Evolutionary conservation across 495 filamentous ascomycete species (phyloP).

Genomic region (Parathielavia appendiculata): DNA sequence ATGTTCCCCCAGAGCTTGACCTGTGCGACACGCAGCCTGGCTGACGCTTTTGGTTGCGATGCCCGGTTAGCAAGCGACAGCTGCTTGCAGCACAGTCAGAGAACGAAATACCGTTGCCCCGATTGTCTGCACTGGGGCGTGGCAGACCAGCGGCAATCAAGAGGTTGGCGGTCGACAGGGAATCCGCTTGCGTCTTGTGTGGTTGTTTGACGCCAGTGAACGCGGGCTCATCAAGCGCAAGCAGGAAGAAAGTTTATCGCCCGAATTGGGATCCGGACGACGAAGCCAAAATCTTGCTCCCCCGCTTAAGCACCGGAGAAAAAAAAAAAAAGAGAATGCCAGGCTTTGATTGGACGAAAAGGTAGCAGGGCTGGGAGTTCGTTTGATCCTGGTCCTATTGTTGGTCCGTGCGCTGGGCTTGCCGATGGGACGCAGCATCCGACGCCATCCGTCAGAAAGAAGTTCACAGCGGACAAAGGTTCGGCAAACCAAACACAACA

Average conservation of each 20-base stretch:
- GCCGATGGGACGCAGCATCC: no score
- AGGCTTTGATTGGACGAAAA: no score
- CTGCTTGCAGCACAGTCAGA: not conserved
- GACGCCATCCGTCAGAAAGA: no score
- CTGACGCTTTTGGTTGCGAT: conserved; percentile 22
- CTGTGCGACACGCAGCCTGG: conserved; percentile 24
- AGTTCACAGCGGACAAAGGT: no score
- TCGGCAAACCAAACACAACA: no score
- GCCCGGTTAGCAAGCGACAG: not conserved
- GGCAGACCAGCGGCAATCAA: conserved; percentile 11
- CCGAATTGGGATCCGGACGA: not conserved
- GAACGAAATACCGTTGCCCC: not conserved
- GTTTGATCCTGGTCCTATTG: no score
- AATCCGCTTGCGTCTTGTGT: conserved; percentile 1
- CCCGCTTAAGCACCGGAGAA: not conserved
- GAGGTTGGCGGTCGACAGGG: conserved; percentile 5
- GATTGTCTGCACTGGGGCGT: not conserved
- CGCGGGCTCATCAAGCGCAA: conserved; percentile 16
- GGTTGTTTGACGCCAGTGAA: conserved; percentile 14
- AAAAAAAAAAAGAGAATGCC: no score
- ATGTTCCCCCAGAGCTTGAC: conserved; percentile 16
- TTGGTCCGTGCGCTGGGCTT: no score
- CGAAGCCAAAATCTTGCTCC: no score
- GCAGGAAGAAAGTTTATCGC: not conserved
- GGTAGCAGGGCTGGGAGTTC: no score